Percentiles rank a stretch among this genome's conserved stretches.
Evolutionary conservation across 2,329 filamentous ascomycete species (phyloP).

Genomic region (Alternaria ventricosa): DNA sequence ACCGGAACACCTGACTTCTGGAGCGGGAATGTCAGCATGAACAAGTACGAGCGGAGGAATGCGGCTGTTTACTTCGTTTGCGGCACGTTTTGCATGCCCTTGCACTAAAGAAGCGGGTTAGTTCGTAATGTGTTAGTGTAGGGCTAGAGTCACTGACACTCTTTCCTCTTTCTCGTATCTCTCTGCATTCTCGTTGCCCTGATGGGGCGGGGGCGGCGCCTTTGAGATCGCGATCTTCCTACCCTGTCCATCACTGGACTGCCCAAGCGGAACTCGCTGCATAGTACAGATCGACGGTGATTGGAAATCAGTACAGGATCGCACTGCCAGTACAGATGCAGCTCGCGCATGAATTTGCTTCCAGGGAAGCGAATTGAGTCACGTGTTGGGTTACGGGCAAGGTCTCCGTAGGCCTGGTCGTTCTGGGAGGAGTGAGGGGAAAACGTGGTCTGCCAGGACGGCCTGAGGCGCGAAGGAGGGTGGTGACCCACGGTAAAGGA

Average conservation of each 20-base stretch:
- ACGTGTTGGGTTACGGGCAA: background rate
- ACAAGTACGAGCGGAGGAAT: background rate
- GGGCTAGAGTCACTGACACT: constrained; percentile 15
- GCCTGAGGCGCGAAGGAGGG: background rate
- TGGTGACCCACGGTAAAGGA: background rate
- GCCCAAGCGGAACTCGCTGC: background rate
- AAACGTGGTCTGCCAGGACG: background rate
- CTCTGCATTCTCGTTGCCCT: constrained; percentile 3
- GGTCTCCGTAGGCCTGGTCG: background rate
- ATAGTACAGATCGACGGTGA: background rate
- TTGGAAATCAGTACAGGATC: background rate
- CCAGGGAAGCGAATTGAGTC: background rate
- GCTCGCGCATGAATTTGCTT: background rate
- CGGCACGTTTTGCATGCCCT: constrained; percentile 34
- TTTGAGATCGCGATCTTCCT: constrained; percentile 25
- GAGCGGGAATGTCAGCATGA: background rate
- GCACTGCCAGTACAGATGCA: background rate
- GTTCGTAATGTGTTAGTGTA: background rate
- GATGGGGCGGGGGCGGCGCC: constrained; percentile 9
- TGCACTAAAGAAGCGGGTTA: constrained; percentile 10
- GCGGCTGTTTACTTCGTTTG: constrained; percentile 23
- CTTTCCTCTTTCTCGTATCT: constrained; percentile 23
- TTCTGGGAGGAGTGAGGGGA: background rate
- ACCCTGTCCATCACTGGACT: constrained; percentile 3
- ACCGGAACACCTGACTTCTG: constrained; percentile 36